Evolutionary conservation across 2,329 filamentous ascomycete species (phyloP).

Genomic region (Fusarium xylarioides): DNA sequence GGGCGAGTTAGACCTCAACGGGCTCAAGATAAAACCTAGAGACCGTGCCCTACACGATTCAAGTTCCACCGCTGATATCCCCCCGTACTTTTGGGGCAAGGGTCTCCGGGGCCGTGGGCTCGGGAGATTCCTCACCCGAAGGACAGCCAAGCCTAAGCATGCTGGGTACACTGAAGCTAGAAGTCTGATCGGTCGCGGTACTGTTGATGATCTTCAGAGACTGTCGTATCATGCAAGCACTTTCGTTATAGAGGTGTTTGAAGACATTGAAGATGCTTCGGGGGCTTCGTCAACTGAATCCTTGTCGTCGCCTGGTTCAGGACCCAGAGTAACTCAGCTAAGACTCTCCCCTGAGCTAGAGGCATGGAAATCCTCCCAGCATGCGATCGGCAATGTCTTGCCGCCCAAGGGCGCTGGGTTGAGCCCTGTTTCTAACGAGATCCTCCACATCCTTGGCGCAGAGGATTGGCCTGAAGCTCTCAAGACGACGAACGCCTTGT

Average conservation of each 20-base stretch:
- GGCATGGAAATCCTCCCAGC: constrained; percentile 32
- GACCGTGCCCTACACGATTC: constrained; percentile 8
- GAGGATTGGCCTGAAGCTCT: constrained; percentile 35
- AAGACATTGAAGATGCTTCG: constrained; percentile 24
- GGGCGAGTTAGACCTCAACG: constrained; percentile 37
- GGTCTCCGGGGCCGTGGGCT: constrained; percentile 25
- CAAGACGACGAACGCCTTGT: constrained; percentile 36
- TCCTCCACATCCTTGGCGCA: constrained; percentile 25
- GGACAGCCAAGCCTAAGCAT: constrained; percentile 15
- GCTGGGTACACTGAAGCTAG: constrained; percentile 35
- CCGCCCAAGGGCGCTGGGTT: constrained; percentile 35
- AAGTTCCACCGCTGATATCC: constrained; percentile 5
- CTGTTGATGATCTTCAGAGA: constrained; percentile 22
- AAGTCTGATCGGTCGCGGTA: constrained; percentile 24
- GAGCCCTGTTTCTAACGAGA: constrained; percentile 19
- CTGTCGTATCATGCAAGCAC: constrained; percentile 28
- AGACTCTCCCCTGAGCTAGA: constrained; percentile 33
- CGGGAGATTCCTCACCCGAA: constrained; percentile 16
- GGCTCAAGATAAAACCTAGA: constrained; percentile 31
- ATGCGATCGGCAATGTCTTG: constrained; percentile 30
- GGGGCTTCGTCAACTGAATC: constrained; percentile 14
- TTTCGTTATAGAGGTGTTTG: constrained; percentile 32
- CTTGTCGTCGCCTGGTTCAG: constrained; percentile 11
- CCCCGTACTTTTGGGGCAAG: constrained; percentile 36
- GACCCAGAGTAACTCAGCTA: constrained; percentile 20